Percentiles rank a stretch among this genome's conserved stretches.
Evolutionary conservation across 2,329 filamentous ascomycete genomes (phyloP).

Genomic region (Herpomyces periplanetae): DNA sequence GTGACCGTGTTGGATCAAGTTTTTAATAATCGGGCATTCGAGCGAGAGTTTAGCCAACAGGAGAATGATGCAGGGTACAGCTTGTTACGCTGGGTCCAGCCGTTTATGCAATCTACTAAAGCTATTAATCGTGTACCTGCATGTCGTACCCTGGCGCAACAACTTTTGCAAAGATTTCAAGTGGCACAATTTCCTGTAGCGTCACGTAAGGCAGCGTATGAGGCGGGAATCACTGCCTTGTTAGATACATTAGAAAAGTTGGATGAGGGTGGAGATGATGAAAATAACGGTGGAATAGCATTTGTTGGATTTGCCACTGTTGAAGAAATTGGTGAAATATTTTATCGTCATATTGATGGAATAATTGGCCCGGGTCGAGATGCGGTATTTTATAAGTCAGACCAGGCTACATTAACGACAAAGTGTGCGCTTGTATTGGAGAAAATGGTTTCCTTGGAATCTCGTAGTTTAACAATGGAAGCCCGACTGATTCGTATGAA

Average conservation of each 20-base stretch:
- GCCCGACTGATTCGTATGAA: no score
- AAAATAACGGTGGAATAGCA: no score
- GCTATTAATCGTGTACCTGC: constrained; percentile 35
- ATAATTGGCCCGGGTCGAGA: no score
- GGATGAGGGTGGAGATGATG: neutral
- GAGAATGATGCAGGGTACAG: constrained; percentile 13
- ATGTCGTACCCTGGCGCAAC: constrained; percentile 34
- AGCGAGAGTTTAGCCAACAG: constrained; percentile 16
- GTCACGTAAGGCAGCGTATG: constrained; percentile 19
- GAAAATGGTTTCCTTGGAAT: no score
- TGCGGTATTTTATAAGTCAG: no score
- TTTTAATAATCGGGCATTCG: constrained; percentile 27
- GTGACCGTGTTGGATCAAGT: constrained; percentile 48
- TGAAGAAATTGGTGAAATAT: no score
- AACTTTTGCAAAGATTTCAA: constrained; percentile 25
- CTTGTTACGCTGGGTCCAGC: constrained; percentile 34
- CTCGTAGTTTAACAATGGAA: no score
- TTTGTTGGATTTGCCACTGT: no score
- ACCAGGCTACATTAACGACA: no score
- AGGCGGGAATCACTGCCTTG: constrained; percentile 20
- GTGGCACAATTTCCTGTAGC: constrained; percentile 14
- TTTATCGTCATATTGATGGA: no score
- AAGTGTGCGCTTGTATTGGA: no score
- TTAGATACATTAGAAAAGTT: constrained; percentile 1
- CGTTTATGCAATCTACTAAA: constrained; percentile 37